Base-by-base conservation (phyloP, 31 red algal species). In the Odonthalia washingtoniensis region DNA sequence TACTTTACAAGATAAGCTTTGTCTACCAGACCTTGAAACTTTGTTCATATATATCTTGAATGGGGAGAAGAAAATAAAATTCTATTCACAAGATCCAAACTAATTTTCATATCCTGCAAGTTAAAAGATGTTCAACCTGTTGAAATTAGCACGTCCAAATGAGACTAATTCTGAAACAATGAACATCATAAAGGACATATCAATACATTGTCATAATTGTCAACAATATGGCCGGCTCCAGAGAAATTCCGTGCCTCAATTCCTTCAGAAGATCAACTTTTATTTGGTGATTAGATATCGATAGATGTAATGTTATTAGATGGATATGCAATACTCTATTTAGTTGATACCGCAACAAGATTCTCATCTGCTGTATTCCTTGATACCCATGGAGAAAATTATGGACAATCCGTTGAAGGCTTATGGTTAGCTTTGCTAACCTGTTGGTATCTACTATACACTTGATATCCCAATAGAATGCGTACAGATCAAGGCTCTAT, bases 401-500 rank as follows among this genome's bases (percentile, higher is more conserved):
- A 57, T 26, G 62, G 62, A 4, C 62, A 65, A 33, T 12, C 62
- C 3, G 31, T 33, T 2, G 62, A 65, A 26, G 62, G 17, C 9
- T 2, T 65, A 4, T 65, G 62, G 62, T 9, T 12, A 26, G 3
- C 62, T 12, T 33, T 65, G 3, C 3, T 65, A 4, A 9, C 2
- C 3, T 67, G 5, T 36, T 89, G 86, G 86, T 0, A 49, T 37
- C 46, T 24, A 2, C 32, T 67, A 1, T 89, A 81, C 42, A 43
- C 46, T 57, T 46, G 75, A 1, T 41, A 60, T 42, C 65, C 75
- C 6, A 53, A 80, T 21, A 72, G 1, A 3, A 2, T 81, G 0
- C 28, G 65, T 2, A 63, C 30, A 0, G 86, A 89, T 42, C 75
- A 70, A 65, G 86, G 86, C 1, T 72, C 75, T 3, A 42, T 62